Conservation (phyloP, 2,329 filamentous ascomycete genomes). For the Scolecobasidium constrictum region DNA sequence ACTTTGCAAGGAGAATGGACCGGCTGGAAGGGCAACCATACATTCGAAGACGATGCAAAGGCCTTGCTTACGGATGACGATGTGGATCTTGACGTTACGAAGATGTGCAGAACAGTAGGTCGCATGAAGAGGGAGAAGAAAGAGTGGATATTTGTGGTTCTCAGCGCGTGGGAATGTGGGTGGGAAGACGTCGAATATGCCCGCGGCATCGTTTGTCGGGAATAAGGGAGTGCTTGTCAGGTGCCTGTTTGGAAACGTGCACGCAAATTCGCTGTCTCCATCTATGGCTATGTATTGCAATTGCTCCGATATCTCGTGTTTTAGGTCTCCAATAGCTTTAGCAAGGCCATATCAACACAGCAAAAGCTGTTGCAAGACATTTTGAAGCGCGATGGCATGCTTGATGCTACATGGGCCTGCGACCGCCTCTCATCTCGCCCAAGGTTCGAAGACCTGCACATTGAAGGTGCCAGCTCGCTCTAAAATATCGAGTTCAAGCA, state of each 20-base stretch:
- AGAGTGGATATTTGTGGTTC: constrained; percentile 33
- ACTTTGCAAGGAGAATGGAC: constrained; percentile 37
- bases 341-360: no score
- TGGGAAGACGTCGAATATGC: constrained; percentile 45
- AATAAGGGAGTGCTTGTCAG: no score
- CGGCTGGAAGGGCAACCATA: constrained; percentile 33
- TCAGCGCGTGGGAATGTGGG: constrained; percentile 40
- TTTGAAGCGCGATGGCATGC: no score
- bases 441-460: background rate
- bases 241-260: no score
- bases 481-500: background rate
- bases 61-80: constrained; percentile 27
- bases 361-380: no score
- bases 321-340: no score
- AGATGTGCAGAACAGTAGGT: constrained; percentile 38
- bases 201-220: constrained; percentile 27
- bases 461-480: background rate
- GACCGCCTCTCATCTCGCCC: no score
- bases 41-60: constrained; percentile 33
- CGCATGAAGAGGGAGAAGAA: constrained; percentile 33
- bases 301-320: no score
- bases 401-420: no score
- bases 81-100: constrained; percentile 14
- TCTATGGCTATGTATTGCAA: no score
- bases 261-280: no score